These are phyloP conservation scores for Alternaria ethzedia DNA, from an alignment of 2,329 filamentous ascomycete genomes.

Conservation along the genomic window DNA sequence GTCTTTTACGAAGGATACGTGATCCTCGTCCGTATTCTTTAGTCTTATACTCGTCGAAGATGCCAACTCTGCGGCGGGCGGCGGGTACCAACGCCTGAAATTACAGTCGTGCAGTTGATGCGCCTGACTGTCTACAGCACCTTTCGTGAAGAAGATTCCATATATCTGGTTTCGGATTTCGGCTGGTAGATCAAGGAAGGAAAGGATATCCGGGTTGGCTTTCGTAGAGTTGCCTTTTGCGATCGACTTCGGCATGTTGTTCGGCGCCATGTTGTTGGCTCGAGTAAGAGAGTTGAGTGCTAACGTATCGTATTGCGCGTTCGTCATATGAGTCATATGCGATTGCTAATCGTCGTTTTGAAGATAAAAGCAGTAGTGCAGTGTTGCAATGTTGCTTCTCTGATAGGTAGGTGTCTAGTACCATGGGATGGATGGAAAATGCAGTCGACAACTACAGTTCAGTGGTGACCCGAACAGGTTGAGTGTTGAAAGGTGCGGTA, in stretches of 20 bases:
- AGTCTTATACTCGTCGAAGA: not conserved
- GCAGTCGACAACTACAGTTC: too few species aligned
- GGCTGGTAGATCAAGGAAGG: not conserved
- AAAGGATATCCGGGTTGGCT: not conserved
- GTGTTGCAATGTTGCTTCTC: too few species aligned
- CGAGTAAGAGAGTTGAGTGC: not conserved
- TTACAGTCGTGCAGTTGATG: not conserved
- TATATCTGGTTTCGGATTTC: not conserved
- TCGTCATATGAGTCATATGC: too few species aligned
- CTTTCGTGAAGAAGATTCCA: not conserved
- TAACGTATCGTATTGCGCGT: too few species aligned
- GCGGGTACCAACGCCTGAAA: not conserved
- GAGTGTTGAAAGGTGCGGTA: not conserved
- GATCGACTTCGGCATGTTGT: not conserved
- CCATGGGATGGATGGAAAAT: too few species aligned
- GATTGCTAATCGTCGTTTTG: too few species aligned
- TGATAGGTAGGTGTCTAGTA: too few species aligned
- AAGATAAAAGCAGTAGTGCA: too few species aligned
- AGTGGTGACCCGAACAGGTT: too few species aligned
- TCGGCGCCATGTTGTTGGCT: not conserved
- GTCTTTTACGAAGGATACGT: not conserved
- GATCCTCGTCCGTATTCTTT: not conserved
- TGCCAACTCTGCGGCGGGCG: not conserved
- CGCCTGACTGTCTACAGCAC: not conserved
- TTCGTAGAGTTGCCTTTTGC: not conserved